Percentiles rank a stretch among this genome's conserved stretches.
phyloP scores from a whole-genome alignment of 805 yeast genomes.

The Isabelozyma gotoi region DNA sequence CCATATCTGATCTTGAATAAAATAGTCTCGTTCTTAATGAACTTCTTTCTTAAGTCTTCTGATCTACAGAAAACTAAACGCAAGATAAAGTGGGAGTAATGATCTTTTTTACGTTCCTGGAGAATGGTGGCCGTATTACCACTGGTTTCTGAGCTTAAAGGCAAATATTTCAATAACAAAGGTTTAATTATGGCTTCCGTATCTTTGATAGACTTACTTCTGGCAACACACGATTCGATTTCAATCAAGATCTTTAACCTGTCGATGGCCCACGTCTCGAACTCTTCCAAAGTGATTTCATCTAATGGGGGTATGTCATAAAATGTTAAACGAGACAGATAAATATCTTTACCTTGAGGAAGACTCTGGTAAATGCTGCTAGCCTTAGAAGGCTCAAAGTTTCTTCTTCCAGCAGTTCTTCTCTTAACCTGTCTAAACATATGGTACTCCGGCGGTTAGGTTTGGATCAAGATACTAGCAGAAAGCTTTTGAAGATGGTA shows the following conservation, averaged over 20 bases:
- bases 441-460: constrained; percentile 1
- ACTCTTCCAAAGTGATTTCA: constrained; percentile 88
- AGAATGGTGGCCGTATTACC: constrained; percentile 34
- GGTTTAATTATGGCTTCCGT: constrained; percentile 67
- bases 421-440: constrained; percentile 78
- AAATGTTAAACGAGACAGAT: constrained; percentile 67
- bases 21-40: constrained; percentile 71
- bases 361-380: constrained; percentile 22
- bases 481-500: too few relatives aligned
- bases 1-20: constrained; percentile 75
- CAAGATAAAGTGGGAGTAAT: constrained; percentile 85
- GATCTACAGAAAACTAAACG: constrained; percentile 87
- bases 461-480: too few relatives aligned
- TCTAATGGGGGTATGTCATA: constrained; percentile 76
- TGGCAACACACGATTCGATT: constrained; percentile 70
- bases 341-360: constrained; percentile 27
- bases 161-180: constrained; percentile 60
- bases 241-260: constrained; percentile 80
- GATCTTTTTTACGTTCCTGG: constrained; percentile 80
- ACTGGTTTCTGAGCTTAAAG: constrained; percentile 42
- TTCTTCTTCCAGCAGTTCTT: constrained; percentile 70
- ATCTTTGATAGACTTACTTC: constrained; percentile 65
- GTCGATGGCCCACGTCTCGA: constrained; percentile 95
- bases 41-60: constrained; percentile 78
- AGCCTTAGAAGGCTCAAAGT: constrained; percentile 46